phyloP scores from a whole-genome alignment of 192 early-diverging fungal species.

The Coemansia sp. region DNA sequence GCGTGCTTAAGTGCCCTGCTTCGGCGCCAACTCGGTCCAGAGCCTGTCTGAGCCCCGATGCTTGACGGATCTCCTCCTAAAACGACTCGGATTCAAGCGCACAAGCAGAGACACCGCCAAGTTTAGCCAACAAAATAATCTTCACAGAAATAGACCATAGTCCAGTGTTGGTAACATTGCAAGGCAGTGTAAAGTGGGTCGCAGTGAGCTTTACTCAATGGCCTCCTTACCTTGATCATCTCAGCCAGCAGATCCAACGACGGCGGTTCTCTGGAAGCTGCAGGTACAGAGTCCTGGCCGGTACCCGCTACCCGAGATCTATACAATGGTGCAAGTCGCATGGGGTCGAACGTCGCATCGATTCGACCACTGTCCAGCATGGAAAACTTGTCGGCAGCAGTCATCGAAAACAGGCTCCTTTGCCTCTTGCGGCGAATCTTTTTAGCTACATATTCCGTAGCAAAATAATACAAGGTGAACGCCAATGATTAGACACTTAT shows the following conservation, averaged over 20 bases:
- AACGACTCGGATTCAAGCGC: neutral
- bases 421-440: slow-evolving; percentile 47
- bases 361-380: slow-evolving; percentile 39
- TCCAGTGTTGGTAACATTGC: too few species aligned
- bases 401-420: slow-evolving; percentile 50
- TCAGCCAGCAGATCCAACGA: slow-evolving; percentile 45
- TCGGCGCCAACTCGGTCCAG: slow-evolving; percentile 36
- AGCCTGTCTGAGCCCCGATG: slow-evolving; percentile 43
- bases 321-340: slow-evolving; percentile 1
- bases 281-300: neutral
- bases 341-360: slow-evolving; percentile 22
- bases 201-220: too few species aligned
- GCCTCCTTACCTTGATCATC: too few species aligned
- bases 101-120: too few species aligned
- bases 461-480: neutral
- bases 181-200: too few species aligned
- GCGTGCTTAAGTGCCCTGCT: slow-evolving; percentile 26
- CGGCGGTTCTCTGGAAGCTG: slow-evolving; percentile 18
- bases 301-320: neutral
- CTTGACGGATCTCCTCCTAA: slow-evolving; percentile 51
- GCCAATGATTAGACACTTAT: neutral
- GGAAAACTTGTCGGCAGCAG: slow-evolving; percentile 34
- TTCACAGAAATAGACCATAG: too few species aligned
- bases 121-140: too few species aligned
- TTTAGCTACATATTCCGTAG: slow-evolving; percentile 21